Percentiles rank a stretch among this genome's conserved stretches.
phyloP scores from a whole-genome alignment of 1,284 basidiomycete species.

The Marasmius oreades region DNA sequence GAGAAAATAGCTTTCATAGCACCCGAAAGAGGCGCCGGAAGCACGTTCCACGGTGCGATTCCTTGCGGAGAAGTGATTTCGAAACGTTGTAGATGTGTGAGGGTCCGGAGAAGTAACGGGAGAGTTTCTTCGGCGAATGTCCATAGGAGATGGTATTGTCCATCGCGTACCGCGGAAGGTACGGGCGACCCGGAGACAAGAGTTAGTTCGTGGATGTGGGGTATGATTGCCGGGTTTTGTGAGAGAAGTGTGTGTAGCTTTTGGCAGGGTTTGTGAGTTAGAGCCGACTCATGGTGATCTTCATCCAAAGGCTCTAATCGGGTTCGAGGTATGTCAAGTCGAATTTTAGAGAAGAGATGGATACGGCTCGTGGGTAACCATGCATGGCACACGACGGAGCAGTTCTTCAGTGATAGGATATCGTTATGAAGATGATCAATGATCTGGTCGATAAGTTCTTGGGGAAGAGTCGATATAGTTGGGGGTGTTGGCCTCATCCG shows the following conservation, averaged over 20 bases:
- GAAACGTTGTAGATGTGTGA: constrained; percentile 33
- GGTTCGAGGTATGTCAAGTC: background rate
- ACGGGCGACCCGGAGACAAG: background rate
- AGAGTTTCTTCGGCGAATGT: constrained; percentile 21
- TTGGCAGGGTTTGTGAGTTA: background rate
- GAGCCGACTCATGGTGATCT: constrained; percentile 17
- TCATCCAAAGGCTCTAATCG: background rate
- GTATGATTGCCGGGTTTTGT: background rate
- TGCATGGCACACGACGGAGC: constrained; percentile 21
- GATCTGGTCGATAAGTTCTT: constrained; percentile 28
- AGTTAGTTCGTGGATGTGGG: background rate
- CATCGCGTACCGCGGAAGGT: background rate
- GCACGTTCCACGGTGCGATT: constrained; percentile 30
- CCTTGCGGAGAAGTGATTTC: constrained; percentile 32
- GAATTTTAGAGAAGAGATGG: constrained; percentile 28
- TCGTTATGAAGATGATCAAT: constrained; percentile 28
- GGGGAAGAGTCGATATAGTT: constrained; percentile 17
- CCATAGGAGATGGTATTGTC: background rate
- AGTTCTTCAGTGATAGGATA: constrained; percentile 17
- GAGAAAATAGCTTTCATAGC: constrained; percentile 26
- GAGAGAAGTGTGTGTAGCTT: background rate
- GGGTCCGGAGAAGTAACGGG: constrained; percentile 30
- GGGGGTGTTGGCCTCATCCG: no score
- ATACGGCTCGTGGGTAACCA: constrained; percentile 26
- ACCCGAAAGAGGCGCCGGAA: constrained; percentile 29